Evolutionary conservation across 2,329 filamentous ascomycete genomes (phyloP), one percentile per base, ranked within the genome.

Genomic region (Aspergillus brunneoviolaceus): DNA sequence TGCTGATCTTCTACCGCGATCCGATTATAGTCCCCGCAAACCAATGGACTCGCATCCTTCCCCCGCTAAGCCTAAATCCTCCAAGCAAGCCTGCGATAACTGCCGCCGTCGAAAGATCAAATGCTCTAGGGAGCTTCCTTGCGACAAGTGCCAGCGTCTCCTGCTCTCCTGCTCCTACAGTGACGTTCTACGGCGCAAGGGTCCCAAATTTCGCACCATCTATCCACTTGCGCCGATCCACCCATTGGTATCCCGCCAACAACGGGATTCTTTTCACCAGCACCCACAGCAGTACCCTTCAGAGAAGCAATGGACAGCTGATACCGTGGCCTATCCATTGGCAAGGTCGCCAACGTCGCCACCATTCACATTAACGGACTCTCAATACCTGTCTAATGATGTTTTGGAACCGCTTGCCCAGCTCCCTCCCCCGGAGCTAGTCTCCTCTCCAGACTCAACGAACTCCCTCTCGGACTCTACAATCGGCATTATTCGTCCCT

Each of bases 81-180:
- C 60, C 25, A 77, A 76, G 59, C 75, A 77, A 63, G 74, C 75
- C 50, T 77, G 75, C 60, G 75, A 77, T 57, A 77, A 76, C 57
- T 79, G 77, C 67, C 72, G 77, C 31, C 69, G 72, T 16, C 74
- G 77, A 51, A 79, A 79, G 59, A 76, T 79, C 58, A 79, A 77
- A 69, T 79, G 77, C 59, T 72, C 70, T 50, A 73, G 71, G 67
- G 75, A 70, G 64, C 68, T 67, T 14, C 77, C 77, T 2, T 79
- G 77, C 64, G 75, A 79, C 53, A 78, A 76, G 62, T 77, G 75
- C 49, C 68, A 72, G 45, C 69, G 71, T 2, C 65, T 76, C 23
- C 67, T 77, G 19, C 66, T 77, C 19, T 74, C 71, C 9, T 77
- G 75, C 55, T 75, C 74, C n/a, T 77, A 77, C 58, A 75, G 71